Evolutionary conservation across 495 filamentous ascomycete genomes (phyloP), one percentile per base, ranked within the genome.

Genomic region (Physcia stellaris): DNA sequence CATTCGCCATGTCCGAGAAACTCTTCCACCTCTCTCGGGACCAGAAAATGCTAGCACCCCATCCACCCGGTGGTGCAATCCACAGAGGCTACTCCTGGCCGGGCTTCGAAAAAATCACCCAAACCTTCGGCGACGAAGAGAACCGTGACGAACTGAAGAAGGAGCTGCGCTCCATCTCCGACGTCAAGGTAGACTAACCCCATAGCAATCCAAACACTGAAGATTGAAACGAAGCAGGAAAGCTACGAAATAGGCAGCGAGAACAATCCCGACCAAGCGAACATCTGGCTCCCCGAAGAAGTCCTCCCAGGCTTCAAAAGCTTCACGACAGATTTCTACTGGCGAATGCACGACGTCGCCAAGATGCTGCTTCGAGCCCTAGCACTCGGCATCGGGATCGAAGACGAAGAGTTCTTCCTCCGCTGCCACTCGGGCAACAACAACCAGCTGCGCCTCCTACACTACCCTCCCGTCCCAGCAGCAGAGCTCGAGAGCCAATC

Each of bases 161-260:
- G 16, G 16, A 61, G 15, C 23, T 64, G 11, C 48, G 67, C 9
- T 50, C 58, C 32, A 46, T 64, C n/a, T 49, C 54, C 4, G 67
- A 68, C 41, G 53, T 56, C 45, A 70, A 64, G 51, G 61, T 54
- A 42, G n/a, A n/a, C 13, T 16, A 9, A 10, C 32, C 32, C 32
- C 16, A 7, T 10, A 10, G 7, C 9, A 34, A 16, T 34, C 10
- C 7, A 9, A 18, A 9, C 32, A 34, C 32, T n/a, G n/a, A n/a
- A n/a, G n/a, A n/a, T n/a, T n/a, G n/a, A n/a, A n/a, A n/a, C n/a
- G n/a, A n/a, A n/a, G 23, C 30, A 78, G 71, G 78, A 83, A 56
- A 72, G 67, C 44, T 82, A 73, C 46, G 79, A 82, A 40, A 74
- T 74, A 40, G 78, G 77, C 7, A 78, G 70, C 42, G 66, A 75